Base-by-base conservation (phyloP, 2,329 filamentous ascomycete species). In the Trichoderma sp. region DNA sequence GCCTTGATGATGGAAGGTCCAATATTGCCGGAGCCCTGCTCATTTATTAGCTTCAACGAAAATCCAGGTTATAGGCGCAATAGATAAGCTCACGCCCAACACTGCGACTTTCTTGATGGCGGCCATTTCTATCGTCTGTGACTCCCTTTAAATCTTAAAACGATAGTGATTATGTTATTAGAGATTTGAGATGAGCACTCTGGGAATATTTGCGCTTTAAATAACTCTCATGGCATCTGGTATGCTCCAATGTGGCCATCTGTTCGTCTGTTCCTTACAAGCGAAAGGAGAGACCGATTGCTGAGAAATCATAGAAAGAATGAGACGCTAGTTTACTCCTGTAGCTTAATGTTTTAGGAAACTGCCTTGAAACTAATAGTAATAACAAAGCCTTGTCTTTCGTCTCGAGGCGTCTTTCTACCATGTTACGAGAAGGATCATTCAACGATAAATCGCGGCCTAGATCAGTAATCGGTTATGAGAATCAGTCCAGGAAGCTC, bases 31-130 rank as follows among this genome's bases (percentile, higher is more conserved):
- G 60, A 54, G 16, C 46, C 60, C 60, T 54, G 37, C 11, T 7
- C 26, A 7, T 10, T 28, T 4, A 54, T 54, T 28, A 54, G 30
- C 24, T 10, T 51, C 3, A 24, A 24, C 0, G 10, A 26, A 4
- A 10, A 11, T 1, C 8, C 13, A 51, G 10, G 1, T 26, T 26
- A 26, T 26, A 26, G 4, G 26, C 26, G 7, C 26, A 7, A 18
- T 11, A n/a, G 14, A 21, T 39, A 16, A 28, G 54, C 46, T 37
- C 14, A 52, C 60, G 8, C 60, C 46, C 16, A 64, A 13, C 2
- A 64, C 60, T 18, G 60, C 60, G 24, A 64, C 60, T 26, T 54
- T 64, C 13, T 10, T 64, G 5, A 64, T 39, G 16, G 28, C 30
- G 10, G 46, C 30, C 60, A 54, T 64, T 61, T 4, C 18, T 43